Percentiles rank a stretch among this genome's conserved stretches.
phyloP scores from a whole-genome alignment of 345 rosid species.

The Hibiscus mutabilis region DNA sequence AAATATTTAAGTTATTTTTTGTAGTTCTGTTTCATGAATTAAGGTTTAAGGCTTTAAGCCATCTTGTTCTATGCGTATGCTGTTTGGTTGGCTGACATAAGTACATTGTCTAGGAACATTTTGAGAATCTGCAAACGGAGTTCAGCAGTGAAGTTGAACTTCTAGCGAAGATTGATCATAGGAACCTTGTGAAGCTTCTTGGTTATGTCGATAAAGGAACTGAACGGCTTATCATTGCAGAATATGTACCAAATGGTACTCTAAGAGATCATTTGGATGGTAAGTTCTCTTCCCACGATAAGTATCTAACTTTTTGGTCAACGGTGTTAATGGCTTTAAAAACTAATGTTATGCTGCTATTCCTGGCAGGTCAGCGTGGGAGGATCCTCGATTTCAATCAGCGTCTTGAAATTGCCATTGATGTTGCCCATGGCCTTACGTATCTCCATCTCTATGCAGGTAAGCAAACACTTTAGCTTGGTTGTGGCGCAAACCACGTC shows the following conservation, averaged over 20 bases:
- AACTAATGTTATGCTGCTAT: not conserved
- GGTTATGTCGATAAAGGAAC: constrained; percentile 81
- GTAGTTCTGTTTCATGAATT: constrained; percentile 2
- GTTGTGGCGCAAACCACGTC: not conserved
- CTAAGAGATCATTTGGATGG: constrained; percentile 96
- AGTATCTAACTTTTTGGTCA: not conserved
- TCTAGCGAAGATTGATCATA: constrained; percentile 86
- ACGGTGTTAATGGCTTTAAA: not conserved
- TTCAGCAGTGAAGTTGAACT: constrained; percentile 96
- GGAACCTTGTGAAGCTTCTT: constrained; percentile 81
- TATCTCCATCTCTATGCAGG: constrained; percentile 93
- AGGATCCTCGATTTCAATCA: constrained; percentile 78
- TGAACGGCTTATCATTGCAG: constrained; percentile 90
- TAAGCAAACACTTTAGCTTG: constrained; percentile 17
- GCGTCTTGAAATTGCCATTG: constrained; percentile 86
- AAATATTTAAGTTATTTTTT: not conserved
- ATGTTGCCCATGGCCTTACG: constrained; percentile 90
- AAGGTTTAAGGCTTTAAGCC: not conserved
- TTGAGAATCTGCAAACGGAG: constrained; percentile 59
- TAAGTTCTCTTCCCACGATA: constrained; percentile 26
- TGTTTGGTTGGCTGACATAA: constrained; percentile 19
- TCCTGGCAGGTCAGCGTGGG: constrained; percentile 49
- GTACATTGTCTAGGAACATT: constrained; percentile 50
- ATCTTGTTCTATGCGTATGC: not conserved
- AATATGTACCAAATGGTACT: constrained; percentile 86